Percentiles rank a stretch among this genome's conserved stretches.
Evolutionary conservation across 345 rosid species (phyloP).

Genomic region (Crucihimalaya himalaica): DNA sequence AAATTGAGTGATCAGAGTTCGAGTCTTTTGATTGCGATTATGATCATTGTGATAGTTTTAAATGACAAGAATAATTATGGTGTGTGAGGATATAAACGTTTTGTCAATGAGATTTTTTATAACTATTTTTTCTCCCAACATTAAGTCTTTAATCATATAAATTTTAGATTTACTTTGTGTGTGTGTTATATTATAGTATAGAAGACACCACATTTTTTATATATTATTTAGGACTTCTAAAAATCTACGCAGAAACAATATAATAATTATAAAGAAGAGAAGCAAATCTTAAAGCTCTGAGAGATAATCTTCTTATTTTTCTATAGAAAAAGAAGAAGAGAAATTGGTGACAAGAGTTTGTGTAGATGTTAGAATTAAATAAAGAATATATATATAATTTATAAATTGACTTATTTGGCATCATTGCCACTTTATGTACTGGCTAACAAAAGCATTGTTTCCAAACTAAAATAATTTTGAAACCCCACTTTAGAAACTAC

Average conservation of each 20-base stretch:
- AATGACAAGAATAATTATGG: not conserved
- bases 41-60: not conserved
- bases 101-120: too few species aligned
- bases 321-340: not conserved
- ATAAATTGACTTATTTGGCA: conserved; percentile 55
- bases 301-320: conserved; percentile 11
- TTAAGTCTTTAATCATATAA: too few species aligned
- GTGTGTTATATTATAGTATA: not conserved
- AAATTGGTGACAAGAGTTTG: conserved; percentile 3
- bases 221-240: not conserved
- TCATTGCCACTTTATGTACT: conserved; percentile 38
- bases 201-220: not conserved
- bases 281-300: conserved; percentile 10
- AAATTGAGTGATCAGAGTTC: not conserved
- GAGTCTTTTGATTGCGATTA: not conserved
- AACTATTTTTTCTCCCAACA: too few species aligned
- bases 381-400: conserved; percentile 32
- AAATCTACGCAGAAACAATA: not conserved
- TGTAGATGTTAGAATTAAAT: conserved; percentile 17
- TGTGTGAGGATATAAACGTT: not conserved
- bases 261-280: not conserved
- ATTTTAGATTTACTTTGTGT: too few species aligned
- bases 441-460: conserved; percentile 41
- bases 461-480: conserved; percentile 52
- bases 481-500: conserved; percentile 51